These are phyloP conservation scores for Davidsoniella neocaledoniae DNA, from an alignment of 2,329 filamentous ascomycete species.

Conservation along the genomic window DNA sequence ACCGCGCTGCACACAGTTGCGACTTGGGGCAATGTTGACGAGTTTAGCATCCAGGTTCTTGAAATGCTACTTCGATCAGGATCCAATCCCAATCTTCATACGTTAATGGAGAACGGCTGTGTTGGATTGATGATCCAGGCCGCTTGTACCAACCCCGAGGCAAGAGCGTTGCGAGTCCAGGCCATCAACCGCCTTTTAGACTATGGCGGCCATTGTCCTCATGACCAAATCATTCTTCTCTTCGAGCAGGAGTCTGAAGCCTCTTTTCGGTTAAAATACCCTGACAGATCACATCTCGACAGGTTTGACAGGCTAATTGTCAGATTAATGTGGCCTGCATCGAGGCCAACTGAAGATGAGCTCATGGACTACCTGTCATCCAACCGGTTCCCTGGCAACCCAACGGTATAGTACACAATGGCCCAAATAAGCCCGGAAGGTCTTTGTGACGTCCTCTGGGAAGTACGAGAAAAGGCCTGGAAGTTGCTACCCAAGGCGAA, in stretches of 20 bases:
- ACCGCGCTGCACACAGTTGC: constrained; percentile 3
- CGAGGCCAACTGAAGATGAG: neutral
- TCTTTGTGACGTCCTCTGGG: constrained; percentile 8
- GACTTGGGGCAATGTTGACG: neutral
- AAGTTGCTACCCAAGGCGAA: neutral
- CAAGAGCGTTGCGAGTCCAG: constrained; percentile 1
- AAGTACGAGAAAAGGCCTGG: constrained; percentile 10
- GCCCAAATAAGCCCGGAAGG: neutral
- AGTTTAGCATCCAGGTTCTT: constrained; percentile 2
- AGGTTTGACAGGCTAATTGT: constrained; percentile 4
- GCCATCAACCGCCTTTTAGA: constrained; percentile 6
- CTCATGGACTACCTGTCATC: constrained; percentile 6
- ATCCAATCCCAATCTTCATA: constrained; percentile 5
- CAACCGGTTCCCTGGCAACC: constrained; percentile 5
- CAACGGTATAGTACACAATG: constrained; percentile 6
- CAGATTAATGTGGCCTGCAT: constrained; percentile 4
- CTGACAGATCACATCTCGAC: constrained; percentile 3
- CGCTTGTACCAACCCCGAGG: too few relatives aligned
- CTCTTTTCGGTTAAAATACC: neutral
- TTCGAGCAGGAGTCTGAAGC: constrained; percentile 4
- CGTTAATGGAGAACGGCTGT: neutral
- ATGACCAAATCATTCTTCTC: constrained; percentile 2
- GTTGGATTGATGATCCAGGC: constrained; percentile 4
- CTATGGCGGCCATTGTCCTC: constrained; percentile 1
- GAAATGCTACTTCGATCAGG: constrained; percentile 3